Evolutionary conservation across 352 stramenopile species (phyloP).

Genomic region (Phytophthora chlamydospora): DNA sequence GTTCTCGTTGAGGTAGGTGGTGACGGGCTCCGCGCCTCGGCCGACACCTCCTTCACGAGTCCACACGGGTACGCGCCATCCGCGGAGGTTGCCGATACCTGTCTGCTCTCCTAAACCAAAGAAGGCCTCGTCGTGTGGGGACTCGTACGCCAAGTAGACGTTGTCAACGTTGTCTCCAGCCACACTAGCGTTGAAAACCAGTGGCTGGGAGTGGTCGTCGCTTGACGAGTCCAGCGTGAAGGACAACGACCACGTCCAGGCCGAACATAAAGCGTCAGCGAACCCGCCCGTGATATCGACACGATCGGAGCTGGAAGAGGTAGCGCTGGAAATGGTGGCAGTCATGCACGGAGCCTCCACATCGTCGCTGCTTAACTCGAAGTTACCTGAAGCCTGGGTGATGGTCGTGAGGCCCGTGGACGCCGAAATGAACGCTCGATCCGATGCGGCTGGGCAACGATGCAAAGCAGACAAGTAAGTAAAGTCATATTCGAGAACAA

Average conservation of each 20-base stretch:
- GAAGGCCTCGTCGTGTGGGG: constrained; percentile 29
- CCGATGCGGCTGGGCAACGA: constrained; percentile 14
- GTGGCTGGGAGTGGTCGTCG: constrained; percentile 18
- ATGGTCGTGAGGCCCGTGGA: constrained; percentile 30
- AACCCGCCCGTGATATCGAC: constrained; percentile 1
- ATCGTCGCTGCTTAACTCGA: constrained; percentile 25
- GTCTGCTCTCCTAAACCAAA: constrained; percentile 32
- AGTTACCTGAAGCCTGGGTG: constrained; percentile 33
- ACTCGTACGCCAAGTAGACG: constrained; percentile 34
- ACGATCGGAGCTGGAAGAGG: neutral
- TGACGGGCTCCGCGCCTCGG: constrained; percentile 31
- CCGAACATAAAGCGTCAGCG: neutral
- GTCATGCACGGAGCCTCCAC: constrained; percentile 14
- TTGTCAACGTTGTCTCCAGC: constrained; percentile 25
- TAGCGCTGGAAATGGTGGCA: constrained; percentile 6
- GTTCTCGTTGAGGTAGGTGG: constrained; percentile 35
- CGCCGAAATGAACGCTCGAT: constrained; percentile 33
- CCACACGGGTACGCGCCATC: constrained; percentile 33
- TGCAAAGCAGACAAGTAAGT: neutral
- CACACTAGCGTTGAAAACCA: constrained; percentile 32
- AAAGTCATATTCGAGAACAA: neutral
- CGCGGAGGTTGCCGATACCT: constrained; percentile 32
- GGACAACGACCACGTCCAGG: constrained; percentile 4
- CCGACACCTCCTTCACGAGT: constrained; percentile 30
- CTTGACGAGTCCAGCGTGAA: constrained; percentile 1